Percentiles rank a stretch among this genome's conserved stretches.
These are phyloP conservation scores for Ogataea angusta DNA, from an alignment of 805 yeast species.

Conservation along the genomic window DNA sequence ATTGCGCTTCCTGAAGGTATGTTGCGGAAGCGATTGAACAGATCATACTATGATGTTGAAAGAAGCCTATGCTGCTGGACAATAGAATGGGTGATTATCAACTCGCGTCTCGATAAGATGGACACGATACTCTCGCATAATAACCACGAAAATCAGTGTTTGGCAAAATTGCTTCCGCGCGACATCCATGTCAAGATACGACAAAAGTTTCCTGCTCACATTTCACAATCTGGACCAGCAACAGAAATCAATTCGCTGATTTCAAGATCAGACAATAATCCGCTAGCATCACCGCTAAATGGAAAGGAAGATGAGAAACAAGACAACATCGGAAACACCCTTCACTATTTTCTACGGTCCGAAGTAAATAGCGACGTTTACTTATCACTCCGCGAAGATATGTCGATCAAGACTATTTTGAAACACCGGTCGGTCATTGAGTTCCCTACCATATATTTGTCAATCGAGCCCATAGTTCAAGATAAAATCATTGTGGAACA, in stretches of 20 bases:
- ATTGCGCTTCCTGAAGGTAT: slow-evolving; percentile 66
- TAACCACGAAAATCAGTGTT: slow-evolving; percentile 35
- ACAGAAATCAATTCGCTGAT: too few species aligned
- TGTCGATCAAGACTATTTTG: slow-evolving; percentile 47
- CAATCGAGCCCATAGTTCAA: slow-evolving; percentile 26
- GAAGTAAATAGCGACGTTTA: slow-evolving; percentile 27
- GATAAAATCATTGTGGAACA: slow-evolving; percentile 14
- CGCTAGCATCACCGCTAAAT: too few species aligned
- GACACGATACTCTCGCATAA: slow-evolving; percentile 35
- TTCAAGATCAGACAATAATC: too few species aligned
- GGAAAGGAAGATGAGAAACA: too few species aligned
- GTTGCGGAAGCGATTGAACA: slow-evolving; percentile 62
- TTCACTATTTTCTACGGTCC: background rate
- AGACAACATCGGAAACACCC: too few species aligned
- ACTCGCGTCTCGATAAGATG: slow-evolving; percentile 14
- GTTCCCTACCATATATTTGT: slow-evolving; percentile 66
- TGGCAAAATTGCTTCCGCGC: slow-evolving; percentile 14
- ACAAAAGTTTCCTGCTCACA: too few species aligned
- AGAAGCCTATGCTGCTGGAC: slow-evolving; percentile 71
- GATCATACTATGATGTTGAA: slow-evolving; percentile 66
- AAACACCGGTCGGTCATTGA: slow-evolving; percentile 64
- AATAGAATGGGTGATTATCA: slow-evolving; percentile 61
- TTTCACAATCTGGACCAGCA: too few species aligned
- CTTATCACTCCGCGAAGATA: slow-evolving; percentile 35
- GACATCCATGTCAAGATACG: too few species aligned